Evolutionary conservation across 2,329 filamentous ascomycete genomes (phyloP).

Genomic region (Diatrype stigma): DNA sequence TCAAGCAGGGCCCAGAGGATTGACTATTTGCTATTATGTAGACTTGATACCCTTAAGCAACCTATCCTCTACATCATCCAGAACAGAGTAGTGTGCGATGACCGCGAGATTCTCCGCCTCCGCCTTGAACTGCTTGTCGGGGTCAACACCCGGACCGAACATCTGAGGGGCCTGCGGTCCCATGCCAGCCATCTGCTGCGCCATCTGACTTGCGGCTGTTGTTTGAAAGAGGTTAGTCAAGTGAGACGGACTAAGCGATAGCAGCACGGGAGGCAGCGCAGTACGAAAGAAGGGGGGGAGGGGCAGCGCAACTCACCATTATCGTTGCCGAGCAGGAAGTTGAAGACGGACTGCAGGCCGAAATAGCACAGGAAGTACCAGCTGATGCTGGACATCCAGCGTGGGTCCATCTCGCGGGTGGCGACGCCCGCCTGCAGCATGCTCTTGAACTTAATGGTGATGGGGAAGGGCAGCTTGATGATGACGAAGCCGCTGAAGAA

Average conservation of each 20-base stretch:
- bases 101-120: slow-evolving; percentile 97
- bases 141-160: slow-evolving; percentile 89
- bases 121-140: slow-evolving; percentile 87
- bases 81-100: slow-evolving; percentile 85
- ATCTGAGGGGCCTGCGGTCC: slow-evolving; percentile 66
- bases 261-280: background rate
- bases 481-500: slow-evolving; percentile 99
- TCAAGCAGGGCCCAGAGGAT: slow-evolving; percentile 4
- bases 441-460: slow-evolving; percentile 98
- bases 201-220: slow-evolving; percentile 83
- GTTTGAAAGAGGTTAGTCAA: slow-evolving; percentile 23
- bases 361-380: slow-evolving; percentile 99
- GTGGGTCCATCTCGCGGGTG: slow-evolving; percentile 91
- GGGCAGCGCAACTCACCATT: slow-evolving; percentile 73
- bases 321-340: slow-evolving; percentile 91
- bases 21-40: slow-evolving; percentile 24
- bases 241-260: slow-evolving; percentile 7
- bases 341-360: slow-evolving; percentile 93
- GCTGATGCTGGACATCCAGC: slow-evolving; percentile 97
- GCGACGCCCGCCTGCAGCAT: slow-evolving; percentile 98
- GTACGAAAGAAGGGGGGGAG: background rate
- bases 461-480: slow-evolving; percentile 94
- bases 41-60: slow-evolving; percentile 56
- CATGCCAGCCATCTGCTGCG: slow-evolving; percentile 76
- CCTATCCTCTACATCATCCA: slow-evolving; percentile 83